These are phyloP conservation scores for Podaxis rugospora DNA, from an alignment of 768 basidiomycete genomes.

Conservation along the genomic window DNA sequence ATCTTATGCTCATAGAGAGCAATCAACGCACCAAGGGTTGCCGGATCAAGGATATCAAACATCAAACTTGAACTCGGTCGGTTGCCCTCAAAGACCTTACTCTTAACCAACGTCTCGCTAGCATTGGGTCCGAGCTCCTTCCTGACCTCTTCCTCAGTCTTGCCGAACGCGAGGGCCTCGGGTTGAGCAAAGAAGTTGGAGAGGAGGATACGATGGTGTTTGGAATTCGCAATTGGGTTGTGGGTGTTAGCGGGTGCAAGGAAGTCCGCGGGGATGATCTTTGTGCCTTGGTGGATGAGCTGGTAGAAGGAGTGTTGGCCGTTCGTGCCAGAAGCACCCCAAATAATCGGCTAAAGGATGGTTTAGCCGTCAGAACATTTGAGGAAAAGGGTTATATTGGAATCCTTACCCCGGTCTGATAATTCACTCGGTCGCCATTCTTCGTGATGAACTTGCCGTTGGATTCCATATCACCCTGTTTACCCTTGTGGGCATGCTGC, in stretches of 20 bases:
- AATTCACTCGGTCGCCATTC: slow-evolving; percentile 85
- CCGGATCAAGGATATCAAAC: slow-evolving; percentile 90
- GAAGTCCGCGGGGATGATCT: slow-evolving; percentile 89
- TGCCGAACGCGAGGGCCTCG: slow-evolving; percentile 96
- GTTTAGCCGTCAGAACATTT: background rate
- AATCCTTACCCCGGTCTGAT: slow-evolving; percentile 85
- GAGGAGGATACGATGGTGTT: slow-evolving; percentile 96
- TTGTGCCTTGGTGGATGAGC: slow-evolving; percentile 91
- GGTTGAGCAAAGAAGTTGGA: slow-evolving; percentile 99
- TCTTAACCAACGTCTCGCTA: slow-evolving; percentile 85
- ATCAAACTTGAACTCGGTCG: slow-evolving; percentile 94
- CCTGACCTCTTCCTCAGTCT: slow-evolving; percentile 85
- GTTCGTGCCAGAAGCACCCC: slow-evolving; percentile 98
- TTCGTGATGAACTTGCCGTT: slow-evolving; percentile 98
- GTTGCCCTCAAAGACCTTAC: slow-evolving; percentile 98
- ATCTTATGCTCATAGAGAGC: slow-evolving; percentile 98
- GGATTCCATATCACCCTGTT: slow-evolving; percentile 95
- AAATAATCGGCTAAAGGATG: slow-evolving; percentile 81
- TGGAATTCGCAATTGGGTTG: slow-evolving; percentile 82
- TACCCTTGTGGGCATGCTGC: background rate
- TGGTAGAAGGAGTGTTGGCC: slow-evolving; percentile 99
- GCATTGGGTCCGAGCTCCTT: slow-evolving; percentile 64
- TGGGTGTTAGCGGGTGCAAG: slow-evolving; percentile 85
- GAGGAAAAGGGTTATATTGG: background rate
- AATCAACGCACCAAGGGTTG: slow-evolving; percentile 85